Conservation (phyloP, 2,329 filamentous ascomycete genomes). For the Neonectria ditissima region DNA sequence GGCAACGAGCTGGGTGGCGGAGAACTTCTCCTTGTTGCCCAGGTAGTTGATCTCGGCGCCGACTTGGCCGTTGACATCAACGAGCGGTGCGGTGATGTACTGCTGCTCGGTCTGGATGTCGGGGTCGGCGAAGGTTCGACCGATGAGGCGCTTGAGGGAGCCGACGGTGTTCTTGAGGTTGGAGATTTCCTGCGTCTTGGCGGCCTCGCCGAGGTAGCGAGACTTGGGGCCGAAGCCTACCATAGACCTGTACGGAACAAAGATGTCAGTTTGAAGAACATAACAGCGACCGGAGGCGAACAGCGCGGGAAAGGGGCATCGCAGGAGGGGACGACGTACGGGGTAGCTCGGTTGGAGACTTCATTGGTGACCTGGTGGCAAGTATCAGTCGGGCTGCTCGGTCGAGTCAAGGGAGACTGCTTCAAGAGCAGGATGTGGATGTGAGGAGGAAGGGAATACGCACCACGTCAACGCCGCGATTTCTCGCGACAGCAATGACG, state of each 20-base stretch:
- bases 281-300: slow-evolving; percentile 1
- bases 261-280: slow-evolving; percentile 38
- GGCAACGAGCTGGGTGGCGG: slow-evolving; percentile 90
- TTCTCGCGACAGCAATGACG: slow-evolving; percentile 96
- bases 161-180: slow-evolving; percentile 99
- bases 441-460: slow-evolving; percentile 58
- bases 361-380: slow-evolving; percentile 89
- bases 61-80: slow-evolving; percentile 93
- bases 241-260: slow-evolving; percentile 72
- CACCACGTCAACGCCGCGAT: slow-evolving; percentile 99
- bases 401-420: neutral
- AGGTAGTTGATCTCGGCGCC: slow-evolving; percentile 94
- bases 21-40: slow-evolving; percentile 95
- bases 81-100: slow-evolving; percentile 85
- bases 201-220: slow-evolving; percentile 93
- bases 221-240: slow-evolving; percentile 95
- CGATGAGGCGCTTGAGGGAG: slow-evolving; percentile 91
- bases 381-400: slow-evolving; percentile 5
- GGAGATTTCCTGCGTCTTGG: slow-evolving; percentile 98
- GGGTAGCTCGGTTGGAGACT: slow-evolving; percentile 97
- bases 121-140: slow-evolving; percentile 87
- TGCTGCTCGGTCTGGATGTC: slow-evolving; percentile 94
- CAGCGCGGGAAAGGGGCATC: slow-evolving; percentile 16
- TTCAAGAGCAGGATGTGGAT: neutral
- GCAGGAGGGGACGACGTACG: slow-evolving; percentile 72